Conservation (phyloP, 306 rosid genomes). For the Vigna hirtella region DNA sequence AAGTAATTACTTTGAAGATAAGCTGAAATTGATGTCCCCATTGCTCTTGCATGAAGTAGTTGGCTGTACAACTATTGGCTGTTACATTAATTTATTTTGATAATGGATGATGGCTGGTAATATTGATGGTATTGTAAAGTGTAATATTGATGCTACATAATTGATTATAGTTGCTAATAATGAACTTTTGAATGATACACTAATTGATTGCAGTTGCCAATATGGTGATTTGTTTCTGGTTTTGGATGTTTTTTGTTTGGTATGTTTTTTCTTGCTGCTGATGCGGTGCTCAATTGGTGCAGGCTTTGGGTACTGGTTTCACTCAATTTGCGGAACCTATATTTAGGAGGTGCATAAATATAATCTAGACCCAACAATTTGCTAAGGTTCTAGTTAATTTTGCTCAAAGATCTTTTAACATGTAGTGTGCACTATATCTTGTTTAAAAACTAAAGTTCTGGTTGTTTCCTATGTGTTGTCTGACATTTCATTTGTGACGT, state of each 20-base stretch:
- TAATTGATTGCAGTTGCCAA: no score
- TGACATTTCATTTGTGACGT: conserved; percentile 27
- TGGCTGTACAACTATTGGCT: no score
- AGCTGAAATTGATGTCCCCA: no score
- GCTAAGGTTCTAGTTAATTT: conserved; percentile 74
- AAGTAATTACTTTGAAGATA: no score
- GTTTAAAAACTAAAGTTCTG: neutral
- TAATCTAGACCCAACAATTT: conserved; percentile 84
- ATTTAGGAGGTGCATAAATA: conserved; percentile 93
- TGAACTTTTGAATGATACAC: no score
- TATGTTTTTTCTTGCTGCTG: conserved; percentile 37
- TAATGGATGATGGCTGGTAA: no score
- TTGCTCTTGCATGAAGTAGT: no score
- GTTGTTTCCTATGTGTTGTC: neutral
- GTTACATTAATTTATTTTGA: no score
- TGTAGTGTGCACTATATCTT: neutral
- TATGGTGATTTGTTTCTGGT: no score
- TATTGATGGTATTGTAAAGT: no score
- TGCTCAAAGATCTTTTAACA: conserved; percentile 26
- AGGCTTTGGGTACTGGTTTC: conserved; percentile 97
- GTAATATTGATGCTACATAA: no score
- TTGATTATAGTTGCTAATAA: neutral
- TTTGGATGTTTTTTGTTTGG: conserved; percentile 18
- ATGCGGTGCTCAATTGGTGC: conserved; percentile 42
- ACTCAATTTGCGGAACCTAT: conserved; percentile 93